phyloP scores from a whole-genome alignment of 2,329 filamentous ascomycete species.

The Arthrobotrys pseudoclavata region DNA sequence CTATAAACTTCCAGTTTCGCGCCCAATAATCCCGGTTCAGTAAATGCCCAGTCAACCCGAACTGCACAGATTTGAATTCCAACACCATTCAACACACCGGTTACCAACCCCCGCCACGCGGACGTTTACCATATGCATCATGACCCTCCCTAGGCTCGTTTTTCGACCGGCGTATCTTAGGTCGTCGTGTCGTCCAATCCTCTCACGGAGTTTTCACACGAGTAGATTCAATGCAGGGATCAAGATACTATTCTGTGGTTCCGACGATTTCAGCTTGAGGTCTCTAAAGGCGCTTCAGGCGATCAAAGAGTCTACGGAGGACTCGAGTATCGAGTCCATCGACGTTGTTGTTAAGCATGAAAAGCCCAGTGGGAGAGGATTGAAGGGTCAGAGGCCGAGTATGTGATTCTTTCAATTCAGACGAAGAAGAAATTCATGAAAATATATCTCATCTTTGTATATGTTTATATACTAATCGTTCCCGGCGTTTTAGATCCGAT shows the following conservation, averaged over 20 bases:
- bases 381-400: slow-evolving; percentile 70
- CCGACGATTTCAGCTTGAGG: slow-evolving; percentile 87
- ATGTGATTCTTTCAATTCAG: slow-evolving; percentile 6
- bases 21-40: neutral
- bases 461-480: neutral
- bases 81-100: slow-evolving; percentile 44
- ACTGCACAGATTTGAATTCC: slow-evolving; percentile 33
- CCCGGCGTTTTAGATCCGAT: slow-evolving; percentile 76
- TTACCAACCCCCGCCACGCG: neutral
- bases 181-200: neutral
- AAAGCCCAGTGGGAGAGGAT: slow-evolving; percentile 81
- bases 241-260: slow-evolving; percentile 91
- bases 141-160: slow-evolving; percentile 21
- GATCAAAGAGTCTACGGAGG: slow-evolving; percentile 71
- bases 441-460: neutral
- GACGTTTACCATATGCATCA: neutral
- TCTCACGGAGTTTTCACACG: slow-evolving; percentile 31
- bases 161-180: slow-evolving; percentile 10
- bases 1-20: neutral
- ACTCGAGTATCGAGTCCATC: slow-evolving; percentile 76
- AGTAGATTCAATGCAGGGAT: slow-evolving; percentile 66
- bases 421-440: neutral
- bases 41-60: neutral
- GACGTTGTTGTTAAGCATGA: slow-evolving; percentile 86
- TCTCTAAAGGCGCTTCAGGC: slow-evolving; percentile 78